Evolutionary conservation across 768 basidiomycete species (phyloP), one percentile per base, ranked within the genome.

Genomic region (Kwoniella sp.): DNA sequence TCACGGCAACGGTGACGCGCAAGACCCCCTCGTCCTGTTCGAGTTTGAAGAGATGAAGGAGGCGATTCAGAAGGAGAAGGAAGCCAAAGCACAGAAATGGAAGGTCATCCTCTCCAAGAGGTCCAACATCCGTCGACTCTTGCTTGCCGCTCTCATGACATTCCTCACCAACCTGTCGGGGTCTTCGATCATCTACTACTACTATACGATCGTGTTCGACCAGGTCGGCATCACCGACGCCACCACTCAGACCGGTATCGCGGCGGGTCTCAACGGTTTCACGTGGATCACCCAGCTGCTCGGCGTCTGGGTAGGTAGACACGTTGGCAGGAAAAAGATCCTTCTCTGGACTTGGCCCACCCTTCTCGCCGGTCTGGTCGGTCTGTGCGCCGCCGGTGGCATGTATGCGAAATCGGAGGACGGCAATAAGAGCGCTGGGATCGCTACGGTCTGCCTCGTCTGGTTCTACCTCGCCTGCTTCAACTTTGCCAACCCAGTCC

Each of bases 31-130:
- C 23, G 76, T 53, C 66, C 73, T 44, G 55, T 77, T 73, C 57
- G 76, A 76, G 47, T 75, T 67, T 47, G 66, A 68, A 43, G 74
- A 76, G 56, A 72, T 77, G 59, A 72, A 73, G 62, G 60, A 63
- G 37, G 66, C 75, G 15, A 63, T 77, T 34, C 28, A 36, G 26
- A 25, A 56, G n/a, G 76, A 77, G 61, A 46, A 58, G 44, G 62
- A 57, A 37, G 62, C 65, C 29, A 70, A 72, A 56, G 70, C 67
- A 11, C 69, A 70, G 34, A 64, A 67, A 36, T 77, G 76, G 76
- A 40, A 28, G 7, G 60, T 60, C 22, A 69, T 77, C 56, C 23
- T 76, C 25, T 57, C 40, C 26, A 58, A 50, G 20, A 53, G 59
- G 41, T 60, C 65, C 2, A 75, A 72, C 51, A 45, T 65, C 28